Evolutionary conservation across 352 stramenopile species (phyloP).

Genomic region (Chrysophaeum taylorii): DNA sequence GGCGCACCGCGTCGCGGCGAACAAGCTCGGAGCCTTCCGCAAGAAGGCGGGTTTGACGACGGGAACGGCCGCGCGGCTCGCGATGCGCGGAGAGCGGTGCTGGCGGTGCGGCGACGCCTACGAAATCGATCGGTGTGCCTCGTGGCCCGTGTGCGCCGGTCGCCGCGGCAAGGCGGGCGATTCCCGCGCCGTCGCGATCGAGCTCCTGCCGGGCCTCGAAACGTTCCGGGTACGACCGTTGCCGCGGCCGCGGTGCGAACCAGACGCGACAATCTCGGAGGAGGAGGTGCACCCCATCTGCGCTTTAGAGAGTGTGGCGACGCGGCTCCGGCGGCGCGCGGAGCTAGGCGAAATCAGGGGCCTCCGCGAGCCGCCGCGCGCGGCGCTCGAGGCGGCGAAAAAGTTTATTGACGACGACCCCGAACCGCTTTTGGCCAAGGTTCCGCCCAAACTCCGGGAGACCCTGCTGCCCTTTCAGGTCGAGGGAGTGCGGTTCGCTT

Average conservation of each 20-base stretch:
- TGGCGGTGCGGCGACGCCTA: constrained; percentile 9
- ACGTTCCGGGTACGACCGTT: not conserved
- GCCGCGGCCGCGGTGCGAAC: not conserved
- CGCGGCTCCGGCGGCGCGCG: not conserved
- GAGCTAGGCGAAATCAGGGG: not conserved
- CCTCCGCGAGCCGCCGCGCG: not conserved
- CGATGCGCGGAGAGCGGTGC: not conserved
- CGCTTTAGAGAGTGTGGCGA: not conserved
- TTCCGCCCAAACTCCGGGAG: not conserved
- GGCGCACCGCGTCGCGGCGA: too few species aligned
- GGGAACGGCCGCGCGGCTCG: not conserved
- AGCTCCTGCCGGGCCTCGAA: not conserved
- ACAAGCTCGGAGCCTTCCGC: too few species aligned
- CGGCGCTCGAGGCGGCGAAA: not conserved
- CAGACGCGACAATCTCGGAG: not conserved
- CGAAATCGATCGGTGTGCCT: not conserved
- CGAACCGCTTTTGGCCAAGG: too few species aligned
- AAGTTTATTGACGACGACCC: not conserved
- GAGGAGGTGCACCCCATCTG: not conserved
- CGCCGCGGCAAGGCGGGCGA: not conserved
- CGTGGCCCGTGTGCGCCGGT: not conserved
- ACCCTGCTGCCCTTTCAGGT: not conserved
- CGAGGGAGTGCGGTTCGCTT: not conserved
- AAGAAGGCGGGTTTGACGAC: too few species aligned
- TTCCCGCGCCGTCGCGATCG: not conserved